These are phyloP conservation scores for Colletotrichum sp. DNA, from an alignment of 2,329 filamentous ascomycete genomes.

Conservation along the genomic window DNA sequence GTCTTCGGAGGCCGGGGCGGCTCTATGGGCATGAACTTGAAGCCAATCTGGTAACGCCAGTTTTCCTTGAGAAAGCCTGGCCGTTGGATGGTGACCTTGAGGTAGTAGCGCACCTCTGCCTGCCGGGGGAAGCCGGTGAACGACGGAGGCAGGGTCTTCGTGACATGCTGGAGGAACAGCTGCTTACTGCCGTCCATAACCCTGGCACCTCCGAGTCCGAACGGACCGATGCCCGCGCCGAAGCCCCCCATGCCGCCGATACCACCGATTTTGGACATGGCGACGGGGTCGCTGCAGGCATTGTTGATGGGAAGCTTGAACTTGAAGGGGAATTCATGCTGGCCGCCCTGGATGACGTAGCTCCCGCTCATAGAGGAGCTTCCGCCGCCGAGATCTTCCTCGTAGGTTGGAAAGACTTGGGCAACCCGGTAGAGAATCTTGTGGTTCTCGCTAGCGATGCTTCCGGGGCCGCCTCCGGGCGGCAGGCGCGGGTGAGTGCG, in stretches of 20 bases:
- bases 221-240: constrained; percentile 46
- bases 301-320: constrained; percentile 85
- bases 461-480: constrained; percentile 46
- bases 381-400: constrained; percentile 42
- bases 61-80: constrained; percentile 92
- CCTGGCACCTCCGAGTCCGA: constrained; percentile 58
- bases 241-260: constrained; percentile 60
- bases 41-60: constrained; percentile 69
- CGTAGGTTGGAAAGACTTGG: constrained; percentile 72
- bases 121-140: constrained; percentile 85
- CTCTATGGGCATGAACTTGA: constrained; percentile 94
- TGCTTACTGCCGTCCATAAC: constrained; percentile 70
- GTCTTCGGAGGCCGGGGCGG: constrained; percentile 73
- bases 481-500: constrained; percentile 22
- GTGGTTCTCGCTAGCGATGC: constrained; percentile 62
- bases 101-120: constrained; percentile 90
- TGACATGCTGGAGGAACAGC: constrained; percentile 73
- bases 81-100: constrained; percentile 94
- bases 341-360: constrained; percentile 69
- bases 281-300: constrained; percentile 62
- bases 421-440: constrained; percentile 78
- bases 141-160: constrained; percentile 86
- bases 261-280: constrained; percentile 60
- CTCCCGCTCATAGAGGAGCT: constrained; percentile 45
- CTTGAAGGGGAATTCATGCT: constrained; percentile 78